phyloP scores from a whole-genome alignment of 1,139 yeast species.

The Yamadazyma kanchanaburiensis region DNA sequence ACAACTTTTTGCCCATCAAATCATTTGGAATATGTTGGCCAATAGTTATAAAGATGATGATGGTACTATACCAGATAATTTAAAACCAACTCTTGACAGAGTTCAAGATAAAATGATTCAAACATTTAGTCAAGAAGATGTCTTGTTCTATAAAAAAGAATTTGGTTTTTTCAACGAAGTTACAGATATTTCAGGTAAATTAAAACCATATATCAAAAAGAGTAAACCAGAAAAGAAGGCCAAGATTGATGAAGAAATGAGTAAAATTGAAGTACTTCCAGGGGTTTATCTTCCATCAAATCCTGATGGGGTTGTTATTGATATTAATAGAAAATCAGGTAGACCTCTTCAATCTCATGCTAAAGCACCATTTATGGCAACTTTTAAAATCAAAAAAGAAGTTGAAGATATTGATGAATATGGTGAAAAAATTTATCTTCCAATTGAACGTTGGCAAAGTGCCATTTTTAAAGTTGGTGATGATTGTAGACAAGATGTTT shows the following conservation, averaged over 20 bases:
- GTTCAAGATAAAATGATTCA: slow-evolving; percentile 67
- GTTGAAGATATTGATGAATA: slow-evolving; percentile 41
- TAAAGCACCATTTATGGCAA: slow-evolving; percentile 97
- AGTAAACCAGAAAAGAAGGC: slow-evolving; percentile 94
- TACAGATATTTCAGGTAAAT: slow-evolving; percentile 88
- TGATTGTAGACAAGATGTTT: slow-evolving; percentile 96
- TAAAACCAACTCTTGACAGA: slow-evolving; percentile 80
- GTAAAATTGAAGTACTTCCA: slow-evolving; percentile 66
- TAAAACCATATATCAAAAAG: slow-evolving; percentile 90
- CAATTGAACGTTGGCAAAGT: slow-evolving; percentile 75
- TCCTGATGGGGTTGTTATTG: slow-evolving; percentile 93
- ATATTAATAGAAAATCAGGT: slow-evolving; percentile 89
- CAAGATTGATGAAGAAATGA: slow-evolving; percentile 96
- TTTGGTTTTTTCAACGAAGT: slow-evolving; percentile 89
- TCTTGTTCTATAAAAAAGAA: slow-evolving; percentile 72
- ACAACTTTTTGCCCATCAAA: slow-evolving; percentile 93
- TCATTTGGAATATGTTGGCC: slow-evolving; percentile 97
- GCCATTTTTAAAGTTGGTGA: slow-evolving; percentile 99
- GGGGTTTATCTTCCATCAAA: slow-evolving; percentile 95
- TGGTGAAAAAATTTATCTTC: slow-evolving; percentile 30
- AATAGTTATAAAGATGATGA: slow-evolving; percentile 91
- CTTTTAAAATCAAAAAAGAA: slow-evolving; percentile 75
- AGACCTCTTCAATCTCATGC: slow-evolving; percentile 98
- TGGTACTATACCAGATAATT: slow-evolving; percentile 68
- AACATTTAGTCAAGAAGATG: slow-evolving; percentile 59